Percentiles rank a stretch among this genome's conserved stretches.
Evolutionary conservation across 1,284 basidiomycete species (phyloP).

Genomic region (Naganishia liquefaciens): DNA sequence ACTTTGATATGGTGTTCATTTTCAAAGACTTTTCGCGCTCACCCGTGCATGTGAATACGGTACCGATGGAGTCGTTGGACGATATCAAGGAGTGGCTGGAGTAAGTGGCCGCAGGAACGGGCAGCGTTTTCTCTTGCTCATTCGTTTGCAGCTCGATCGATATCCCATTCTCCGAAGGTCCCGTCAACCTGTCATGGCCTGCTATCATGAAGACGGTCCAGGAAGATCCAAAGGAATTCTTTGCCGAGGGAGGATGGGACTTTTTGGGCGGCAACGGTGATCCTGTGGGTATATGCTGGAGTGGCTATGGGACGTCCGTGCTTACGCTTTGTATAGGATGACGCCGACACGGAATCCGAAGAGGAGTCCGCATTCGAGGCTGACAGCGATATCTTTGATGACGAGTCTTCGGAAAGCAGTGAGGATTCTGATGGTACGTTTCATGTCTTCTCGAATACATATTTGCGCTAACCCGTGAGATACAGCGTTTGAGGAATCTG

Average conservation of each 20-base stretch:
- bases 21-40: constrained; percentile 93
- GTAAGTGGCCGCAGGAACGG: constrained; percentile 60
- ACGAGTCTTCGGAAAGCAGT: constrained; percentile 23
- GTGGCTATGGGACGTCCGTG: not conserved
- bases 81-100: constrained; percentile 99
- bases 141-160: constrained; percentile 74
- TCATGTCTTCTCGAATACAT: not conserved
- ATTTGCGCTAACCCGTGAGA: not conserved
- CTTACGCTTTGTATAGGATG: constrained; percentile 9
- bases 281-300: not conserved
- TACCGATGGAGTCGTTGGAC: constrained; percentile 84
- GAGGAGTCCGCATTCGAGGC: constrained; percentile 22
- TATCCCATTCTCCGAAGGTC: constrained; percentile 92
- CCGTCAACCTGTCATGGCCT: constrained; percentile 97
- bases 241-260: constrained; percentile 91
- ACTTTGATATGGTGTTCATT: constrained; percentile 95
- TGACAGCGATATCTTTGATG: constrained; percentile 18
- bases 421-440: constrained; percentile 26
- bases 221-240: constrained; percentile 93
- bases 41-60: constrained; percentile 92
- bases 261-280: constrained; percentile 72
- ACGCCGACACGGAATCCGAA: constrained; percentile 25
- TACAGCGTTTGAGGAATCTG: constrained; percentile 25
- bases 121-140: constrained; percentile 24
- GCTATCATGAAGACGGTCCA: constrained; percentile 98